Percentiles rank a stretch among this genome's conserved stretches.
Conservation (phyloP, 495 filamentous ascomycete genomes). For the Rhizodiscina lignyota region DNA sequence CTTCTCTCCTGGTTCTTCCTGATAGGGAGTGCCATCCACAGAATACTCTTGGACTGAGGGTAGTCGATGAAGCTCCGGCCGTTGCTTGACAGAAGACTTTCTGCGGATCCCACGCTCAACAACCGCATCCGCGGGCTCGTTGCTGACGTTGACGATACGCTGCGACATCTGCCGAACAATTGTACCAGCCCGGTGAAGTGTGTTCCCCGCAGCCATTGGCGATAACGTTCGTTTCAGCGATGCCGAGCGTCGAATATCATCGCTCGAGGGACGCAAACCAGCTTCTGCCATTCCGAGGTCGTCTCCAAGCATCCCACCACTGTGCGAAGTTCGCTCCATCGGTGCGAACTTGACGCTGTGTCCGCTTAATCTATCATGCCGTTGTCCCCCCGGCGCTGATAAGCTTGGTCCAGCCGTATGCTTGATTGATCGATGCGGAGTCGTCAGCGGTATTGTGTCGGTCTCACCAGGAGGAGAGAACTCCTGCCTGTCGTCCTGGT, state of each 20-base stretch:
- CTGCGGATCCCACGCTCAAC: constrained; percentile 59
- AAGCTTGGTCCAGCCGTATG: too few species aligned
- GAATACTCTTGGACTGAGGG: constrained; percentile 37
- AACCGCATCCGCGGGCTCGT: constrained; percentile 63
- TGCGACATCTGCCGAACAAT: constrained; percentile 95
- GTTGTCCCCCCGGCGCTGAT: constrained; percentile 18
- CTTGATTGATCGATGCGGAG: neutral
- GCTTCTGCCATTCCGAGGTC: constrained; percentile 10
- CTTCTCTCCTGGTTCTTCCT: constrained; percentile 28
- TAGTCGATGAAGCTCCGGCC: constrained; percentile 40
- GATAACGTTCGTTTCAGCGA: constrained; percentile 45
- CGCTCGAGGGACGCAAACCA: constrained; percentile 3
- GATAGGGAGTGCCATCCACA: constrained; percentile 34
- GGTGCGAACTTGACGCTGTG: neutral
- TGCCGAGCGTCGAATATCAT: constrained; percentile 18
- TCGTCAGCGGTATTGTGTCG: neutral
- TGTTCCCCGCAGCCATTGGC: constrained; percentile 44
- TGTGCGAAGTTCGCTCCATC: neutral
- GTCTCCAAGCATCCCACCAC: constrained; percentile 16
- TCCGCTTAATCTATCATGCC: constrained; percentile 9
- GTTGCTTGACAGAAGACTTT: constrained; percentile 40
- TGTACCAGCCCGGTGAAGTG: constrained; percentile 64
- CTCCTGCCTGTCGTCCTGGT: neutral
- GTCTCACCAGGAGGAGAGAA: neutral
- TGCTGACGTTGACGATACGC: constrained; percentile 92